phyloP scores from a whole-genome alignment of 2,329 filamentous ascomycete species.

The Aspergillus bombycis region DNA sequence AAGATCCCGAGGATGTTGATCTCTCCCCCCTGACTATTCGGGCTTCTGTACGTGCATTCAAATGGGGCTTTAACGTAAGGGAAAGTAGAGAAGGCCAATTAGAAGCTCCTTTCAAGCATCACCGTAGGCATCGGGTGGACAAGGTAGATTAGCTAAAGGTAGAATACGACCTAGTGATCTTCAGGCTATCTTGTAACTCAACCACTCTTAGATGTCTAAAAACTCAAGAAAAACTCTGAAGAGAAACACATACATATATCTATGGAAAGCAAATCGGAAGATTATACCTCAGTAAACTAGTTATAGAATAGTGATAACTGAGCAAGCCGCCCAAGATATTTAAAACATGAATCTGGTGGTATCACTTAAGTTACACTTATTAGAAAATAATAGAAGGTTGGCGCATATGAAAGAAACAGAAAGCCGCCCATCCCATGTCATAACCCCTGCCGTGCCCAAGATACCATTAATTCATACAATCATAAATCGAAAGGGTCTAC shows the following conservation, averaged over 20 bases:
- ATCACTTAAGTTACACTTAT: background rate
- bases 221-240: too few species aligned
- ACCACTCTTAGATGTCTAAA: background rate
- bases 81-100: background rate
- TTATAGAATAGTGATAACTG: background rate
- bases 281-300: background rate
- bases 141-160: too few species aligned
- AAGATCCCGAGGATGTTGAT: background rate
- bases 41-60: background rate
- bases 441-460: background rate
- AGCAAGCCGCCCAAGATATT: background rate
- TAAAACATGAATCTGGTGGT: background rate
- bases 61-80: background rate
- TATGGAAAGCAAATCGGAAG: background rate
- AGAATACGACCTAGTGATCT: background rate
- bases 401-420: background rate
- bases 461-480: slow-evolving; percentile 5
- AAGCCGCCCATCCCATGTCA: background rate
- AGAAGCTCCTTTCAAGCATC: background rate
- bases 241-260: background rate
- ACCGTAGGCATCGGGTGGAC: too few species aligned
- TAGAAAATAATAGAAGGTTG: background rate
- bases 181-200: background rate
- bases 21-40: too few species aligned
- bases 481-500: slow-evolving; percentile 25